phyloP scores from a whole-genome alignment of 345 rosid species.

The Hibiscus trionum region DNA sequence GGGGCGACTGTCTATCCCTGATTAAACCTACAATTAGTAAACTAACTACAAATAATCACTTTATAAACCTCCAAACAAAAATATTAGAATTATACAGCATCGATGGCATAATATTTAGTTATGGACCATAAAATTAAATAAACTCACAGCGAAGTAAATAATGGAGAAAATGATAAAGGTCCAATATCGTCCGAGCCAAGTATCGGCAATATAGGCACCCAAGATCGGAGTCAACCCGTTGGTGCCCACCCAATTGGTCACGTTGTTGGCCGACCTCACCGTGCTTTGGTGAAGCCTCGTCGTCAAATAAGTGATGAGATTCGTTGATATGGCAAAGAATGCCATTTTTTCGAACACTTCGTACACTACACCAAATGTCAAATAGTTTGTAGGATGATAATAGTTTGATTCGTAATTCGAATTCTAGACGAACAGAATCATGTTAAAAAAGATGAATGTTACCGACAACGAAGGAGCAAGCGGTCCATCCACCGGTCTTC shows the following conservation, averaged over 20 bases:
- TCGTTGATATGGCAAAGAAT: conserved; percentile 74
- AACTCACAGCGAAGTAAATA: conserved; percentile 50
- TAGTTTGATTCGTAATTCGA: no score
- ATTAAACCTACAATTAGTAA: no score
- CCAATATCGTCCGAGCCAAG: conserved; percentile 82
- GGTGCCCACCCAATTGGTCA: conserved; percentile 93
- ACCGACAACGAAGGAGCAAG: conserved; percentile 74
- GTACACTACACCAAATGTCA: conserved; percentile 34
- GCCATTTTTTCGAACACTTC: conserved; percentile 92
- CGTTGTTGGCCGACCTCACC: conserved; percentile 75
- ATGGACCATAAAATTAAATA: no score
- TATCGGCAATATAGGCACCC: conserved; percentile 87
- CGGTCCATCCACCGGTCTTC: conserved; percentile 76
- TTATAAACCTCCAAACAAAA: no score
- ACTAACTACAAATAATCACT: no score
- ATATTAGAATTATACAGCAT: no score
- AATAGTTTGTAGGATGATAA: no score
- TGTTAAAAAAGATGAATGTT: background rate
- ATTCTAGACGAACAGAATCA: no score
- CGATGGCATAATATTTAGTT: no score
- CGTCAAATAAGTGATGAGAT: conserved; percentile 66
- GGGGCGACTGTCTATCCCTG: no score
- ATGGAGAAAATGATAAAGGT: conserved; percentile 47
- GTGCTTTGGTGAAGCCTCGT: conserved; percentile 75
- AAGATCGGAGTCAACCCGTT: conserved; percentile 71